Percentiles rank a stretch among this genome's conserved stretches.
These are phyloP conservation scores for Candida sonorensis DNA, from an alignment of 805 yeast genomes.

Conservation along the genomic window DNA sequence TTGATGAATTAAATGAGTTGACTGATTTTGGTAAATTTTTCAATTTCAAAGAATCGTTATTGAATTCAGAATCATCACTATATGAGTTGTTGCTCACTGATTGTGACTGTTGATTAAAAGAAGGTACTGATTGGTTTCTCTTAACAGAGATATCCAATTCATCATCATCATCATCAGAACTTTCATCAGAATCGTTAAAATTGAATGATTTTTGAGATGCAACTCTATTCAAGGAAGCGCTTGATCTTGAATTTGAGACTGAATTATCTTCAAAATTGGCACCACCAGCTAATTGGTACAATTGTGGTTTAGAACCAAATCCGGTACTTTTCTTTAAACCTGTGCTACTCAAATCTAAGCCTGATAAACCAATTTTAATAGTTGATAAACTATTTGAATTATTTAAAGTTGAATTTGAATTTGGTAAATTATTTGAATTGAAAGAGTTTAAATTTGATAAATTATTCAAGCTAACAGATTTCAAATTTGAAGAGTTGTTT, in stretches of 20 bases:
- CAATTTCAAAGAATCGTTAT: slow-evolving; percentile 12
- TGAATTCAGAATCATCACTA: neutral
- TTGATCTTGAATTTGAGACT: slow-evolving; percentile 5
- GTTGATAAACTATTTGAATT: slow-evolving; percentile 17
- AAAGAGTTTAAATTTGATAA: too few relatives aligned
- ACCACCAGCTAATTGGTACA: slow-evolving; percentile 22
- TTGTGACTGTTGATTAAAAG: too few relatives aligned
- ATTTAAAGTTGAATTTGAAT: slow-evolving; percentile 7
- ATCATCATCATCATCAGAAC: slow-evolving; percentile 17
- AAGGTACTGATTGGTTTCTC: too few relatives aligned
- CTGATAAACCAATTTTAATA: slow-evolving; percentile 26
- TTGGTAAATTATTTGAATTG: too few relatives aligned
- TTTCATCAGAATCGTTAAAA: slow-evolving; percentile 29
- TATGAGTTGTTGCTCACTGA: too few relatives aligned
- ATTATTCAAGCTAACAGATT: too few relatives aligned
- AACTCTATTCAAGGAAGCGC: slow-evolving; percentile 5
- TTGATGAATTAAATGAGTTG: neutral
- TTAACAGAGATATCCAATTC: too few relatives aligned
- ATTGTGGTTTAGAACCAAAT: slow-evolving; percentile 24
- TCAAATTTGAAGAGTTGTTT: slow-evolving; percentile 15
- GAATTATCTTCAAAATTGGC: too few relatives aligned
- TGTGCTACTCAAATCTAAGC: slow-evolving; percentile 22
- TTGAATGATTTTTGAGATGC: slow-evolving; percentile 29
- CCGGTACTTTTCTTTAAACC: slow-evolving; percentile 25
- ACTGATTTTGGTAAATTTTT: slow-evolving; percentile 11